Evolutionary conservation across 2,329 filamentous ascomycete species (phyloP).

Genomic region (Alternaria novae-zelandiae): DNA sequence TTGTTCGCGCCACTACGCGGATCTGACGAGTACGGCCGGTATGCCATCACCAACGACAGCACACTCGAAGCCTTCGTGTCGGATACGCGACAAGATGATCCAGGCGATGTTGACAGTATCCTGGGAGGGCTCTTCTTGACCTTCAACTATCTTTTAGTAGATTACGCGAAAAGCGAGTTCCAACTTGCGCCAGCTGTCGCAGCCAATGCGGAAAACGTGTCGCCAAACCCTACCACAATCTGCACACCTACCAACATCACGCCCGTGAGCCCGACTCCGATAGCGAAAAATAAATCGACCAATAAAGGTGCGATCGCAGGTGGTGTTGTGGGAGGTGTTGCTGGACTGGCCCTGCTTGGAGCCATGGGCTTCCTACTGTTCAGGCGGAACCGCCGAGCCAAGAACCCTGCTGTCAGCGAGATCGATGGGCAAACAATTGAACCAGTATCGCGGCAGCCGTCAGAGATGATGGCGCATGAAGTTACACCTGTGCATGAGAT

Average conservation of each 20-base stretch:
- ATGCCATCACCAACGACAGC: conserved; percentile 13
- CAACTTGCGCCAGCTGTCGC: conserved; percentile 11
- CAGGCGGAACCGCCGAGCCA: not conserved
- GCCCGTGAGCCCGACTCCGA: not conserved
- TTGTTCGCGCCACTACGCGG: conserved; percentile 14
- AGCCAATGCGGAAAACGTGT: not conserved
- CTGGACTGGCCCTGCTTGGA: not conserved
- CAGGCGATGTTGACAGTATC: conserved; percentile 1
- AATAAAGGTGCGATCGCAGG: conserved; percentile 7
- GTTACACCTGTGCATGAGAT: not conserved
- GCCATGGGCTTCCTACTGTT: not conserved
- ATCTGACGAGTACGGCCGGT: conserved; percentile 15
- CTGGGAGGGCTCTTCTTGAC: conserved; percentile 14
- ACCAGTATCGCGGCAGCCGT: not conserved
- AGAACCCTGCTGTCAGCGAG: not conserved
- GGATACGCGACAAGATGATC: conserved; percentile 6
- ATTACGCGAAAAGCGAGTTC: conserved; percentile 15
- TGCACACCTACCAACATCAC: not conserved
- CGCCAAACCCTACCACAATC: conserved; percentile 1
- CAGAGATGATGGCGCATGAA: not conserved
- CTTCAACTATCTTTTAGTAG: conserved; percentile 16
- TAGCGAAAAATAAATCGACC: not conserved
- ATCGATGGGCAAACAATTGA: not conserved
- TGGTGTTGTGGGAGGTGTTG: conserved; percentile 6
- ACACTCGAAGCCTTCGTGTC: conserved; percentile 11